Evolutionary conservation across 441 rosid species (phyloP).

Genomic region (Daphne laureola): DNA sequence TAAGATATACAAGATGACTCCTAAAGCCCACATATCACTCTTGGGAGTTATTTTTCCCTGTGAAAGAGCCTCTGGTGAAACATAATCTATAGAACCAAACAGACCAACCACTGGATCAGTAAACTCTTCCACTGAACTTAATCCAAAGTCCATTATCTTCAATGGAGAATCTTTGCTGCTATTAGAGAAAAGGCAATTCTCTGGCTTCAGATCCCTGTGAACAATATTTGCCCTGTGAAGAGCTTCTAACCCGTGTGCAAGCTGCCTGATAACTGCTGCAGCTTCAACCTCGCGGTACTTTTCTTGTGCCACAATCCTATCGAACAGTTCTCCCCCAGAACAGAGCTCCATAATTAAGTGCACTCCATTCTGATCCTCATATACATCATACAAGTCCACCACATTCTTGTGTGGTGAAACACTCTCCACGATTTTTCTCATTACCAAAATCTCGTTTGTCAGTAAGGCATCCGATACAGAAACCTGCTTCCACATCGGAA

Average conservation of each 20-base stretch:
- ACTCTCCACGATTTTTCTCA: conserved; percentile 58
- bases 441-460: conserved; percentile 65
- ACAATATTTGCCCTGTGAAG: conserved; percentile 50
- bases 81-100: conserved; percentile 71
- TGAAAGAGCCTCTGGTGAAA: conserved; percentile 67
- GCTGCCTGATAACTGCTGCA: conserved; percentile 53
- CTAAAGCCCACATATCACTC: conserved; percentile 70
- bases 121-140: conserved; percentile 65
- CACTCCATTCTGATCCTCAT: conserved; percentile 55
- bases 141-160: conserved; percentile 75
- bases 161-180: conserved; percentile 39
- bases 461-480: conserved; percentile 54
- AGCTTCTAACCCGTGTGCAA: conserved; percentile 46
- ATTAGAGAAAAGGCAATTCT: conserved; percentile 58
- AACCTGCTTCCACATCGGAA: conserved; percentile 42
- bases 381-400: conserved; percentile 59
- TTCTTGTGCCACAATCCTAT: conserved; percentile 45
- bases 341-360: conserved; percentile 66
- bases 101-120: conserved; percentile 72
- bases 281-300: conserved; percentile 47
- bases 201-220: conserved; percentile 71
- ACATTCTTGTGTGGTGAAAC: conserved; percentile 68
- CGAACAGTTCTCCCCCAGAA: conserved; percentile 59
- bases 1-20: conserved; percentile 59
- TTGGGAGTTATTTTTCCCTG: conserved; percentile 48